phyloP scores from a whole-genome alignment of 768 basidiomycete genomes.

The Lepiota venenata region DNA sequence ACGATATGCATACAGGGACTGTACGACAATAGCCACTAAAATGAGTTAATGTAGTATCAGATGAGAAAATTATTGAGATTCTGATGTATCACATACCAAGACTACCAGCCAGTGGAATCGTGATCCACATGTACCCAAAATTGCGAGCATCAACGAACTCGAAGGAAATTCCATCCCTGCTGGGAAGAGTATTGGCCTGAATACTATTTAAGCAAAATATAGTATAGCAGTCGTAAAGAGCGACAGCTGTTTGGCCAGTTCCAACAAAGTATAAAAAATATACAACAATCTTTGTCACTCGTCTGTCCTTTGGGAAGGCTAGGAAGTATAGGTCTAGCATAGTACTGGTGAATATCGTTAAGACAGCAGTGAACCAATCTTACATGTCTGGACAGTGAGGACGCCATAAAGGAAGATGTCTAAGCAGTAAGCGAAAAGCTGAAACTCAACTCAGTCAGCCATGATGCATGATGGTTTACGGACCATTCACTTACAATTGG shows the following conservation, averaged over 20 bases:
- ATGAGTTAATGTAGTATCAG: neutral
- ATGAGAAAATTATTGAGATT: neutral
- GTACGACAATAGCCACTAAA: neutral
- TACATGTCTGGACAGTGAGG: conserved; percentile 2
- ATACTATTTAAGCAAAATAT: neutral
- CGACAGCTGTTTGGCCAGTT: neutral
- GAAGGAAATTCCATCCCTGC: too few species aligned
- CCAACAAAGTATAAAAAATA: conserved; percentile 1
- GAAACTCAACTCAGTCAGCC: too few species aligned
- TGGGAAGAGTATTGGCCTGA: too few species aligned
- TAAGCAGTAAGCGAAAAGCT: conserved; percentile 5
- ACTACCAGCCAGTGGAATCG: neutral
- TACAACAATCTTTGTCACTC: neutral
- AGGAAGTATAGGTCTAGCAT: conserved; percentile 5
- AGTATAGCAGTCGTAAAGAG: neutral
- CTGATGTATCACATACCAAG: neutral
- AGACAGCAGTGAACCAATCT: neutral
- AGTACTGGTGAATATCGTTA: neutral
- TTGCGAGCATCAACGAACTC: neutral
- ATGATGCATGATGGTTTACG: too few species aligned
- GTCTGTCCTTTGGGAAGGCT: conserved; percentile 4
- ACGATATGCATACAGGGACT: neutral
- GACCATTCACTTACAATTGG: too few species aligned
- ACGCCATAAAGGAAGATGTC: conserved; percentile 7
- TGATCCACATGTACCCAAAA: conserved; percentile 1